phyloP scores from a whole-genome alignment of 768 basidiomycete species.

The Lactarius trivialis region DNA sequence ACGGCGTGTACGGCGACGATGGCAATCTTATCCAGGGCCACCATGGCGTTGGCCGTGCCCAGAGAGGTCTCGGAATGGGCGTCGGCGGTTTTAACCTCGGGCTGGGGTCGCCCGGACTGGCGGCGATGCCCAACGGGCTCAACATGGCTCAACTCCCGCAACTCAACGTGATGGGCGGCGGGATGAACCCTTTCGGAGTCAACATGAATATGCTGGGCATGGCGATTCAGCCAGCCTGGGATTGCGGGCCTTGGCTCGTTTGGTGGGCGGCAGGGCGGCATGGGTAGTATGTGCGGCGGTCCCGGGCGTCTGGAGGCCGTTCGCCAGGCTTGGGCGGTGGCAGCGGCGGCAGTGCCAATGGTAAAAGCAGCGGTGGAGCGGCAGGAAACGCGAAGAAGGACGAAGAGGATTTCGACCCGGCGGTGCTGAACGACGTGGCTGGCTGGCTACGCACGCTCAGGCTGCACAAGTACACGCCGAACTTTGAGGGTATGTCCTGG shows the following conservation, averaged over 20 bases:
- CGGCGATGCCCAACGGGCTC: background rate
- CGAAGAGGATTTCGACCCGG: too few species aligned
- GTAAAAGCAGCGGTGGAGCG: too few species aligned
- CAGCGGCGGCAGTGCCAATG: constrained; percentile 23
- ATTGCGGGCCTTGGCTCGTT: too few species aligned
- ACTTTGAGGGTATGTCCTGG: too few species aligned
- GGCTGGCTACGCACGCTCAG: constrained; percentile 24
- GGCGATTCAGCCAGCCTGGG: constrained; percentile 61
- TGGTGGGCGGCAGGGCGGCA: too few species aligned
- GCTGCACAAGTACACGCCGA: constrained; percentile 26
- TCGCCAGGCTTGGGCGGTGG: too few species aligned
- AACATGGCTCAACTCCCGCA: background rate
- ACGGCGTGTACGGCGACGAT: constrained; percentile 46
- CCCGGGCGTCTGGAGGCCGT: constrained; percentile 41
- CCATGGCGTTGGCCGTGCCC: constrained; percentile 20
- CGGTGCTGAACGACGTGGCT: too few species aligned
- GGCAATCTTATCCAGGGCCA: constrained; percentile 37
- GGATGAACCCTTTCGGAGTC: background rate
- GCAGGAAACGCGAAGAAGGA: too few species aligned
- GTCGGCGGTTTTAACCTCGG: background rate
- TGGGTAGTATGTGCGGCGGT: constrained; percentile 39
- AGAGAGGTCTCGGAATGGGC: background rate
- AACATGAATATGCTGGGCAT: constrained; percentile 41
- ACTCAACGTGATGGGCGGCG: background rate
- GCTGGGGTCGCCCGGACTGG: background rate